phyloP scores from a whole-genome alignment of 1,139 yeast species.

The Debaryomyces nepalensis region DNA sequence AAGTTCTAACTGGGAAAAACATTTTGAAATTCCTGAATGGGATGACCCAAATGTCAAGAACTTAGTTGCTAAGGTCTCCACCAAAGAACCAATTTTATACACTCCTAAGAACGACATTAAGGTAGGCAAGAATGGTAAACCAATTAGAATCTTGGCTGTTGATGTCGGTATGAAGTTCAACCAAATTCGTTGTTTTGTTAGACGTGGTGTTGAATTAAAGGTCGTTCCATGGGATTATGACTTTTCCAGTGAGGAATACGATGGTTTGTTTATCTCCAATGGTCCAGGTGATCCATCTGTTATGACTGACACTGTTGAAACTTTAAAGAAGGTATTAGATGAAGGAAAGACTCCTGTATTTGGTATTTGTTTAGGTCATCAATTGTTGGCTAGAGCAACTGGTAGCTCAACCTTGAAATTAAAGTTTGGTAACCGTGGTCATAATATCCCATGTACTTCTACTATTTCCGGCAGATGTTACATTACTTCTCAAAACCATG shows the following conservation, averaged over 20 bases:
- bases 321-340: constrained; percentile 58
- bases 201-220: constrained; percentile 92
- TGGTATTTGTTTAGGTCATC: constrained; percentile 99
- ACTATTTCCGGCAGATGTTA: constrained; percentile 94
- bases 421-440: constrained; percentile 99
- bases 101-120: constrained; percentile 56
- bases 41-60: constrained; percentile 90
- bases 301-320: constrained; percentile 66
- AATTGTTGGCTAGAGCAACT: constrained; percentile 91
- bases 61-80: constrained; percentile 89
- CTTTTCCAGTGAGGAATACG: constrained; percentile 75
- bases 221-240: constrained; percentile 98
- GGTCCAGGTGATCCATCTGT: constrained; percentile 99
- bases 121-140: constrained; percentile 70
- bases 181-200: constrained; percentile 95
- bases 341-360: constrained; percentile 79
- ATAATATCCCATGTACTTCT: constrained; percentile 97
- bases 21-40: constrained; percentile 84
- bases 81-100: constrained; percentile 73
- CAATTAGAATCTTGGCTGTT: constrained; percentile 81
- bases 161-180: constrained; percentile 99
- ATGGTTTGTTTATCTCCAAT: constrained; percentile 94
- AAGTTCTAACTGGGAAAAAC: constrained; percentile 55
- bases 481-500: constrained; percentile 98
- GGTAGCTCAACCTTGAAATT: constrained; percentile 92